These are phyloP conservation scores for Trypethelium eluteriae DNA, from an alignment of 495 filamentous ascomycete genomes.

Conservation along the genomic window DNA sequence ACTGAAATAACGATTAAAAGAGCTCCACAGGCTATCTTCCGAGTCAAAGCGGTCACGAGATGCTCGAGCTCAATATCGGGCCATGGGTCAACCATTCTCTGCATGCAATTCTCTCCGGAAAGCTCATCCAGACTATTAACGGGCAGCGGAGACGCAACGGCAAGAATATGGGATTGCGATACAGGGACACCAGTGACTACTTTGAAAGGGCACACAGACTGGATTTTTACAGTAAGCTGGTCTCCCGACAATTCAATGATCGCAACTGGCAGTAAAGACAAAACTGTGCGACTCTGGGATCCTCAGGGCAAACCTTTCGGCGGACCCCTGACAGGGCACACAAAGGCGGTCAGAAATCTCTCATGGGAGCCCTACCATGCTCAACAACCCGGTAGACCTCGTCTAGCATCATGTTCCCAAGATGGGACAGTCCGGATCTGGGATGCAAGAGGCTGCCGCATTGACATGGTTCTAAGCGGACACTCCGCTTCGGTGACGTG, in stretches of 20 bases:
- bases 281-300: conserved; percentile 84
- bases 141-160: conserved; percentile 85
- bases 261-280: conserved; percentile 92
- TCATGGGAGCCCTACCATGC: conserved; percentile 94
- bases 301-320: conserved; percentile 71
- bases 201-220: conserved; percentile 85
- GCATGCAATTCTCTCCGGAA: conserved; percentile 78
- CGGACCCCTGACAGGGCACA: conserved; percentile 75
- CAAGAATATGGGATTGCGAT: conserved; percentile 91
- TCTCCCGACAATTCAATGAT: conserved; percentile 74
- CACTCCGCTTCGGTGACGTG: conserved; percentile 85
- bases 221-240: conserved; percentile 84
- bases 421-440: conserved; percentile 86
- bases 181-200: conserved; percentile 85
- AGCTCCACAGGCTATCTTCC: conserved; percentile 89
- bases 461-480: conserved; percentile 73
- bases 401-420: conserved; percentile 82
- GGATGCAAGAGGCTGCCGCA: conserved; percentile 69
- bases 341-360: conserved; percentile 80
- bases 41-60: conserved; percentile 82
- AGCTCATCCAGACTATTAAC: conserved; percentile 76
- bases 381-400: conserved; percentile 62
- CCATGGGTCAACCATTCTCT: conserved; percentile 86
- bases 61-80: conserved; percentile 83
- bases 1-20: conserved; percentile 69